Conservation (phyloP, 139 green algal species). For the Micractinium conductrix region DNA sequence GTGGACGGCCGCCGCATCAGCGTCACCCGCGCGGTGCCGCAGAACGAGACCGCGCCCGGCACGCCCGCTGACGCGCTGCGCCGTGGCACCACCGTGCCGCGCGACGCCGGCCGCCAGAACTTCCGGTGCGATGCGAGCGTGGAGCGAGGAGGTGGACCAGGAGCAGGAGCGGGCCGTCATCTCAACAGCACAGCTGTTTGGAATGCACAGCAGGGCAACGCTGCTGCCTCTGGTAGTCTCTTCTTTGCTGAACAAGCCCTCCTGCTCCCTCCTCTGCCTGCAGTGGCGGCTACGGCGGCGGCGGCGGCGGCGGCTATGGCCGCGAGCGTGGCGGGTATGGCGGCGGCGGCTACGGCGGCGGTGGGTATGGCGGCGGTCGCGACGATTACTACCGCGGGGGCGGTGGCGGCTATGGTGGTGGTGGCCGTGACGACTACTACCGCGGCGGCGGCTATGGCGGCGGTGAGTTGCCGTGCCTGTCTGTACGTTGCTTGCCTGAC, state of each 20-base stretch:
- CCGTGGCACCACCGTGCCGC: slow-evolving; percentile 28
- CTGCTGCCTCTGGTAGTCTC: too few relatives aligned
- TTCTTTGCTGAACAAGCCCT: too few relatives aligned
- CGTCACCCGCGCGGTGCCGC: slow-evolving; percentile 75
- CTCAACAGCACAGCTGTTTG: too few relatives aligned
- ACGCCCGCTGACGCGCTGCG: slow-evolving; percentile 68
- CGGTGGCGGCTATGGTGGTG: background rate
- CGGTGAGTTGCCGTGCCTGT: background rate
- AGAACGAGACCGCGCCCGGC: slow-evolving; percentile 71
- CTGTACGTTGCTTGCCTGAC: background rate
- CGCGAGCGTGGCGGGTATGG: background rate
- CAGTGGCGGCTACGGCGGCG: background rate
- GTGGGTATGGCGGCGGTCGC: slow-evolving; percentile 1
- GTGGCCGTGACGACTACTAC: background rate
- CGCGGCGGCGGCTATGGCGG: slow-evolving; percentile 16
- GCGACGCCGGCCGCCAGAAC: slow-evolving; percentile 24
- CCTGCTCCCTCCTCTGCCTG: background rate
- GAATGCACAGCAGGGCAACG: too few relatives aligned
- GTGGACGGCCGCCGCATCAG: slow-evolving; percentile 80
- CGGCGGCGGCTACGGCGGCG: slow-evolving; percentile 16
- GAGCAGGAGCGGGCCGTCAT: too few relatives aligned
- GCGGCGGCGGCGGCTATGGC: background rate
- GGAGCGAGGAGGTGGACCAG: background rate
- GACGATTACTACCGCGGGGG: background rate
- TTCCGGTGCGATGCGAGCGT: background rate